Base-by-base conservation (phyloP, 2,329 filamentous ascomycete genomes). In the Lecanosticta acicola region DNA sequence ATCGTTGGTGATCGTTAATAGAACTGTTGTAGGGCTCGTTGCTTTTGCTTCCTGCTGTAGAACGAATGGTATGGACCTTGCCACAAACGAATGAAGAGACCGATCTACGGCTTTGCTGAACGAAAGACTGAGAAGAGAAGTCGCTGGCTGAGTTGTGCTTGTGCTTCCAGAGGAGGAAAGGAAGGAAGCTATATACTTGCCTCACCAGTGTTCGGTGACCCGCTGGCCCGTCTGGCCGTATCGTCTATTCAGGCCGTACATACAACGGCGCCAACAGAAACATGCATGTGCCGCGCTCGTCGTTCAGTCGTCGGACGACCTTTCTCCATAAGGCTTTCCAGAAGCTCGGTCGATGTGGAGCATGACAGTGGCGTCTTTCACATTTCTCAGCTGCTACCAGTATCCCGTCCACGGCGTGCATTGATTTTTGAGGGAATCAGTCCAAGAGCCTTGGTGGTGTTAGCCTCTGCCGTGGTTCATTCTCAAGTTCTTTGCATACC, bases 241-340 rank as follows among this genome's bases (percentile, higher is more conserved):
- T 51, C 49, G 49, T 39, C 40, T 50, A 48, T 44, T 46, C 45
- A 48, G 43, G 39, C 32, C 18, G n/a, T 26, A 24, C 42, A 40
- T 26, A 44, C 42, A 41, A 44, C 39, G 52, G 47, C 49, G 52
- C 37, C 49, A 46, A 46, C 37, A 41, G 44, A 46, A 34, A 41
- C 43, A 36, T 43, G 40, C 20, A 21, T 43, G 32, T 43, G 32
- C 40, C 29, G n/a, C n/a, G n/a, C n/a, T n/a, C n/a, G n/a, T n/a
- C n/a, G n/a, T n/a, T n/a, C n/a, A n/a, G n/a, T n/a, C 11, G 13
- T 43, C 42, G 41, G 43, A 45, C 21, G 36, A 33, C 44, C 14
- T 42, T 49, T 32, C 42, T 49, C 50, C 46, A 49, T 45, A 41
- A 5, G 11, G 24, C 5, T 11, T 29, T 29, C 24, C 24, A 29